These are phyloP conservation scores for Paramecium octaurelia DNA, from an alignment of 73 alveolate genomes.

Conservation along the genomic window DNA sequence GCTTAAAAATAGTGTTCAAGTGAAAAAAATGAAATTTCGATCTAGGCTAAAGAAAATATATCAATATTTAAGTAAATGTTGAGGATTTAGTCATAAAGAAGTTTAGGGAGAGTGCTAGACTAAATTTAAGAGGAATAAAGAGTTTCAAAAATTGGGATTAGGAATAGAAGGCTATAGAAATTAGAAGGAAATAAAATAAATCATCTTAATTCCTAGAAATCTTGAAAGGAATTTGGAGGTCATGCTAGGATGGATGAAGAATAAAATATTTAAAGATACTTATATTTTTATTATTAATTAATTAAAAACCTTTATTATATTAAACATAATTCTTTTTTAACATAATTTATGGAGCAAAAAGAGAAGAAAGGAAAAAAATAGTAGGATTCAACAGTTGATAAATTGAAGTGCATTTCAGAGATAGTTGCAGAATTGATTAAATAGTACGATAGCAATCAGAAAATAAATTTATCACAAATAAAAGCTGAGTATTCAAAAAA, in stretches of 20 bases:
- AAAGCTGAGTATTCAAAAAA: constrained; percentile 87
- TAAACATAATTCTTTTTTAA: not conserved
- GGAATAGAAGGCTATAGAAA: not conserved
- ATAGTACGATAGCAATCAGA: constrained; percentile 83
- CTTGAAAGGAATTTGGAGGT: not conserved
- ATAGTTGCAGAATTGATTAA: constrained; percentile 82
- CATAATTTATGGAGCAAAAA: constrained; percentile 8
- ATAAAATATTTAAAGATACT: not conserved
- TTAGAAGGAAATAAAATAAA: not conserved
- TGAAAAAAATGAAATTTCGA: not conserved
- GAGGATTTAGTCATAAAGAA: not conserved
- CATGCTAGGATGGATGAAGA: not conserved
- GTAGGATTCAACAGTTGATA: constrained; percentile 79
- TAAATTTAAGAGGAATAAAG: not conserved
- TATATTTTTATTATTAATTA: not conserved
- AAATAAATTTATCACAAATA: constrained; percentile 66
- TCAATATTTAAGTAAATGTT: no score
- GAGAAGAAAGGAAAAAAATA: constrained; percentile 40
- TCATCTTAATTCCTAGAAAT: no score
- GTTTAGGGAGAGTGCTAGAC: not conserved
- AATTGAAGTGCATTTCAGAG: constrained; percentile 89
- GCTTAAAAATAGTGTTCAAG: not conserved
- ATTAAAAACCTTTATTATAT: not conserved
- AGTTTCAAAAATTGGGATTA: not conserved
- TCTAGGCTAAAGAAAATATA: not conserved